Percentiles rank a stretch among this genome's conserved stretches.
phyloP scores from a whole-genome alignment of 2,329 filamentous ascomycete species.

The Fusarium papillatum region DNA sequence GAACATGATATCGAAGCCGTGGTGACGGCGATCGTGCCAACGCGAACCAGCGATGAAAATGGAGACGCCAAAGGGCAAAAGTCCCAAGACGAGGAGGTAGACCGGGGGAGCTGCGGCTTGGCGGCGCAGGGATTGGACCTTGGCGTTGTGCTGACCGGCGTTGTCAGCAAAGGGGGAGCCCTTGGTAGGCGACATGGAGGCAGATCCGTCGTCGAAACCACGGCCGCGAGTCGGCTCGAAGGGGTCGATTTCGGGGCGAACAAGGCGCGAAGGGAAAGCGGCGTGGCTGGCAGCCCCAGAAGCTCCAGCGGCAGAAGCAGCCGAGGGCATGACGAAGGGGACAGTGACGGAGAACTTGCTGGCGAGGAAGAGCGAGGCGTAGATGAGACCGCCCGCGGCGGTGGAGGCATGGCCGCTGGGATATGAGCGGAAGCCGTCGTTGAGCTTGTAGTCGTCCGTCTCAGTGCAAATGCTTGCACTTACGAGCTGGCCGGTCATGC shows the following conservation, averaged over 20 bases:
- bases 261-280: constrained; percentile 81
- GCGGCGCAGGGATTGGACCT: constrained; percentile 63
- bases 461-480: constrained; percentile 82
- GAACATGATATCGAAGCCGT: constrained; percentile 92
- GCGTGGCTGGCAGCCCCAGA: constrained; percentile 76
- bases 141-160: constrained; percentile 46
- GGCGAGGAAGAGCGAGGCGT: constrained; percentile 89
- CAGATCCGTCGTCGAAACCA: constrained; percentile 34
- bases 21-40: constrained; percentile 90
- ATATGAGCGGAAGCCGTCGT: constrained; percentile 90
- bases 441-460: constrained; percentile 69
- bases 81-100: constrained; percentile 78
- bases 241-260: constrained; percentile 49
- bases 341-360: constrained; percentile 84
- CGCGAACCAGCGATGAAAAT: constrained; percentile 89
- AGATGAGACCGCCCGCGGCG: constrained; percentile 84
- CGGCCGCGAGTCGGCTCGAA: constrained; percentile 49
- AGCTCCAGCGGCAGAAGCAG: constrained; percentile 60
- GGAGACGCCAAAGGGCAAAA: constrained; percentile 80
- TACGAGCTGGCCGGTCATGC: constrained; percentile 76
- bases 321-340: constrained; percentile 72
- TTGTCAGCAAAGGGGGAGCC: constrained; percentile 23
- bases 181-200: constrained; percentile 40
- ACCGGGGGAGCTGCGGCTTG: constrained; percentile 87
- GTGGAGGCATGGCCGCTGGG: constrained; percentile 70